A percentile compares a stretch with the other conserved stretches of the same genome.
phyloP scores from a whole-genome alignment of 768 basidiomycete species.

The Pleurotus ostreatus region DNA sequence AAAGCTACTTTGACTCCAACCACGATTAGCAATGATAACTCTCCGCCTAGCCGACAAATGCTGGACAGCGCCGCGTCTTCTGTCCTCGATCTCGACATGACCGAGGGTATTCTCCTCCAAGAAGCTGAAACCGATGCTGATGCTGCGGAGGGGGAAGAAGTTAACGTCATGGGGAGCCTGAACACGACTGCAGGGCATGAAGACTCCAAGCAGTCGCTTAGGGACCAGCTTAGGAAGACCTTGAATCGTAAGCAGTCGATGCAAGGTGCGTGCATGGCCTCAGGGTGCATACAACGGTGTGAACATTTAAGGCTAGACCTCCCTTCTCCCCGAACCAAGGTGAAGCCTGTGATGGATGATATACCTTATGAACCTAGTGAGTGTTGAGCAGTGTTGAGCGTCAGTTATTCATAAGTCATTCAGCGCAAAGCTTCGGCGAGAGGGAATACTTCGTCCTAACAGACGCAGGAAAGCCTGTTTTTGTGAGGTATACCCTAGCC shows the following conservation, averaged over 20 bases:
- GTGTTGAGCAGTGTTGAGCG: slow-evolving; percentile 4
- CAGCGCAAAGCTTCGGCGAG: slow-evolving; percentile 42
- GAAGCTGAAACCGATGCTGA: slow-evolving; percentile 66
- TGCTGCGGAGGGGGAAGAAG: slow-evolving; percentile 49
- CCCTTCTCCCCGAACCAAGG: slow-evolving; percentile 23
- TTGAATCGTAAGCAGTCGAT: slow-evolving; percentile 48
- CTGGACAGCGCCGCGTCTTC: slow-evolving; percentile 71
- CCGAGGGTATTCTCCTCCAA: slow-evolving; percentile 67
- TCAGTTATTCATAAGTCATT: slow-evolving; percentile 11
- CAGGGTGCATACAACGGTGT: too few relatives aligned
- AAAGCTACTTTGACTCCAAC: slow-evolving; percentile 15
- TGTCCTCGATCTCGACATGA: slow-evolving; percentile 59
- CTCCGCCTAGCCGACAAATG: slow-evolving; percentile 25
- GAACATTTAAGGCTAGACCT: slow-evolving; percentile 18
- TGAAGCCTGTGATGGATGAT: slow-evolving; percentile 32
- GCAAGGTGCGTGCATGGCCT: slow-evolving; percentile 34
- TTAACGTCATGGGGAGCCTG: slow-evolving; percentile 40
- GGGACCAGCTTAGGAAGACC: slow-evolving; percentile 70
- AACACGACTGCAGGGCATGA: slow-evolving; percentile 42
- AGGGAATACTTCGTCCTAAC: slow-evolving; percentile 92
- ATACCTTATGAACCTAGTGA: slow-evolving; percentile 33
- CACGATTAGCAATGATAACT: slow-evolving; percentile 14
- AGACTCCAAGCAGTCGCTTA: slow-evolving; percentile 57
- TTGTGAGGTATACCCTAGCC: slow-evolving; percentile 57
- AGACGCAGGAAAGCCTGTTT: slow-evolving; percentile 97